A percentile compares a stretch with the other conserved stretches of the same genome.
These are phyloP conservation scores for Starmerella khaoyaiensis DNA, from an alignment of 805 yeast genomes.

Conservation along the genomic window DNA sequence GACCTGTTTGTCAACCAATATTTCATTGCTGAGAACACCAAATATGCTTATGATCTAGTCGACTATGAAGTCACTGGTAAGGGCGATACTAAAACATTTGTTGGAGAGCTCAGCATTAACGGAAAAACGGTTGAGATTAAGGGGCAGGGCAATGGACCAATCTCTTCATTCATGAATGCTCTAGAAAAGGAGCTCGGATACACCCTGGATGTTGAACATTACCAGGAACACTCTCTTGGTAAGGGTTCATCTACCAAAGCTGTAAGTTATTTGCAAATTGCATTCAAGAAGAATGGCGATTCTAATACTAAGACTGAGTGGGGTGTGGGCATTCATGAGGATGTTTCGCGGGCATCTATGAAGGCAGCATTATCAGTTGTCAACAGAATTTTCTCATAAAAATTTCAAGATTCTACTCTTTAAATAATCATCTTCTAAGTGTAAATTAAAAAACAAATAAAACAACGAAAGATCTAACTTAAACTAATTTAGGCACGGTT, in stretches of 20 bases:
- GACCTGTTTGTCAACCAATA: conserved; percentile 52
- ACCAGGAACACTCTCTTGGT: conserved; percentile 73
- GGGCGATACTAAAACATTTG: conserved; percentile 24
- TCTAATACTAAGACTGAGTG: conserved; percentile 36
- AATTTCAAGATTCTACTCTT: not conserved
- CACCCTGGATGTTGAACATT: conserved; percentile 48
- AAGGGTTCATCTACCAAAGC: conserved; percentile 58
- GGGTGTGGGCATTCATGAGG: conserved; percentile 92
- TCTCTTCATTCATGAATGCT: conserved; percentile 61
- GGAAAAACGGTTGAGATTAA: conserved; percentile 32
- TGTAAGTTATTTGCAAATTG: conserved; percentile 58
- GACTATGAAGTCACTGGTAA: conserved; percentile 39
- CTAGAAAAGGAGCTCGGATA: conserved; percentile 37
- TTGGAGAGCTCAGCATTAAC: conserved; percentile 28
- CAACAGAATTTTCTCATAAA: conserved; percentile 24
- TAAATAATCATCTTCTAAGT: too few species aligned
- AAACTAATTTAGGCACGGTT: conserved; percentile 3
- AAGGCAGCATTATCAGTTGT: conserved; percentile 32
- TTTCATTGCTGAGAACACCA: conserved; percentile 30
- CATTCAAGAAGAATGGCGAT: conserved; percentile 32
- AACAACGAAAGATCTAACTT: not conserved
- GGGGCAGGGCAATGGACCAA: conserved; percentile 74
- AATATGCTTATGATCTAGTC: conserved; percentile 34
- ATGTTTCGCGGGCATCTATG: conserved; percentile 76
- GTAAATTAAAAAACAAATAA: not conserved